Evolutionary conservation across 2,329 filamentous ascomycete genomes (phyloP), one percentile per base, ranked within the genome.

Genomic region (Xylariaceae sp.): DNA sequence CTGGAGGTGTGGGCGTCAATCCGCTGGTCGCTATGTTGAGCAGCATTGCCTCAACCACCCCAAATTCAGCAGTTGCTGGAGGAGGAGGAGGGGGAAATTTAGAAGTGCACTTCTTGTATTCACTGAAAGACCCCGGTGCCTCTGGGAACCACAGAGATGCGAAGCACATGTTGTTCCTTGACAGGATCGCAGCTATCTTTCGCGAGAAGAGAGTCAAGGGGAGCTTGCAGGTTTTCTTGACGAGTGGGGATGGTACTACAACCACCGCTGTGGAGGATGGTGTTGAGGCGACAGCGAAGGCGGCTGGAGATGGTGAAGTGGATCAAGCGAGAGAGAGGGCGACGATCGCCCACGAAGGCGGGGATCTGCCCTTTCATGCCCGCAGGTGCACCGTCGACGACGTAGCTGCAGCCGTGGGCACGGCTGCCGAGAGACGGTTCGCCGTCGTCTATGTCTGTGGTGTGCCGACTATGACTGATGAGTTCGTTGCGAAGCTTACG

Each of bases 1-100:
- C 91, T 0, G 91, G 91, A 1, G 92, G 91, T 1, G 87, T 96
- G 19, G 91, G 92, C 0, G 87, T 96, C 54, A 96, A 96, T 66
- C 91, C 91, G 0, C 75, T 94, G 4, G 83, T 92, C 53, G 91
- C 89, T 52, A 94, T 94, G 71, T 75, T 92, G 45, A 80, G 83
- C 14, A 81, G 83, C 58, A 76, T 92, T 4, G 53, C 52, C 7
- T 21, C 45, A 9, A 26, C 33, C 21, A 12, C 43, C 14, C 14
- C 39, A 4, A 6, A 29, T 12, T 6, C 36, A 0, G 2, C 26
- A 6, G 29, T 39, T 21, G 6, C 28, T 9, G 16, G 17, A 11
- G n/a, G 36, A 34, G 9, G 51, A 70, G 2, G 16, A 1, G 31
- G 33, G 5, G 43, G n/a, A 5, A 14, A 47, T 23, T 61, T 72